Evolutionary conservation across 225 moss, liverwort and hornwort genomes (phyloP).

Genomic region (Bryum argenteum): DNA sequence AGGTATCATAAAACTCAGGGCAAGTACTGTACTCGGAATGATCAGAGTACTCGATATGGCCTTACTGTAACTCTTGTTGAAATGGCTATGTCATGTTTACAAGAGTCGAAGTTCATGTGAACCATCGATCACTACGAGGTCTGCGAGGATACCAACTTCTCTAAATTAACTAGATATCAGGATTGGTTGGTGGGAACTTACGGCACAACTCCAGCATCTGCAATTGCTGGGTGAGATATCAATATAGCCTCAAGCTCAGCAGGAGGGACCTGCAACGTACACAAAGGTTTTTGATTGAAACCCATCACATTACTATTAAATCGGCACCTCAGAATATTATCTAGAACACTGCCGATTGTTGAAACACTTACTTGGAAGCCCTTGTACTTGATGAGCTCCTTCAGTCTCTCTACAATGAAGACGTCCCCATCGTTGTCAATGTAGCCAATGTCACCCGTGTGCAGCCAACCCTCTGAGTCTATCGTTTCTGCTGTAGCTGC

Average conservation of each 20-base stretch:
- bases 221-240: constrained; percentile 76
- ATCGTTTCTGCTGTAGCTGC: constrained; percentile 66
- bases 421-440: constrained; percentile 87
- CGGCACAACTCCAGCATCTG: constrained; percentile 93
- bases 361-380: constrained; percentile 74
- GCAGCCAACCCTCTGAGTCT: constrained; percentile 82
- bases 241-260: constrained; percentile 89
- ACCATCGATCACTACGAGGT: no score
- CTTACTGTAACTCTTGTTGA: no score
- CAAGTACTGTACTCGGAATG: no score
- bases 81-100: no score
- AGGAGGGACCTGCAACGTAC: constrained; percentile 94
- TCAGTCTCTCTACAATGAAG: constrained; percentile 88
- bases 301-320: background rate
- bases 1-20: no score
- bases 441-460: constrained; percentile 88
- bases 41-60: no score
- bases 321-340: no score
- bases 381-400: constrained; percentile 98
- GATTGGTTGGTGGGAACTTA: constrained; percentile 28
- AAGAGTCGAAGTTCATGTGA: no score
- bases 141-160: background rate
- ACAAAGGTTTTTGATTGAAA: background rate
- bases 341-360: no score
- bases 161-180: background rate